Evolutionary conservation across 2,329 filamentous ascomycete genomes (phyloP), one percentile per base, ranked within the genome.

Genomic region (Aureobasidium sp.): DNA sequence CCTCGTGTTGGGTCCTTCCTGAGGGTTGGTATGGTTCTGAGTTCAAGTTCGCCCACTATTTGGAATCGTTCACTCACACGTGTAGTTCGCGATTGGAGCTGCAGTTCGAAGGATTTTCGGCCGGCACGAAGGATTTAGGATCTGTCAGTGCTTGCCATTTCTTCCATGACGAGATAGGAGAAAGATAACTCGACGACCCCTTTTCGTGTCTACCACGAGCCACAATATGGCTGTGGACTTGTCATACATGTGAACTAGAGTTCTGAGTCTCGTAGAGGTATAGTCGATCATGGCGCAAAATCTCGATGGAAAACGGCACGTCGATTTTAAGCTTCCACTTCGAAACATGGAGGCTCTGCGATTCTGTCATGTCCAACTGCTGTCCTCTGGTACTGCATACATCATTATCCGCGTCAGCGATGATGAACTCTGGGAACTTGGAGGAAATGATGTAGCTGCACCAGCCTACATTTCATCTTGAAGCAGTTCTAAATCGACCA

Each of bases 291-390:
- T 48, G 29, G 42, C 34, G 42, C 20, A 10, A 20, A 17, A 34
- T 36, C 53, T 57, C 53, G 53, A 57, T 57, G n/a, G 27, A 3
- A 32, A n/a, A 46, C 39, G 41, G 39, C 17, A 57, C 13, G 26
- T 36, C 15, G 26, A 17, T 12, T 46, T 46, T 46, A 42, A 27
- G 26, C 26, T 27, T 42, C 8, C 39, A 26, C 32, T 48, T 23
- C 48, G 55, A 58, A 58, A 58, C 55, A 20, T 39, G 39, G 41
- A 44, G 55, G 42, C 55, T 58, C 53, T 57, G 41, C 53, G n/a
- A 8, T 36, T 50, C 51, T 46, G 53, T 57, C 53, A 47, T 47
- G 42, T 39, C 42, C 55, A 47, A 39, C 42, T 23, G 20, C 48
- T 27, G 26, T 58, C 32, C 29, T 17, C 2, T 17, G 55, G 55